Evolutionary conservation across 768 basidiomycete species (phyloP).

Genomic region (Zangia roseola): DNA sequence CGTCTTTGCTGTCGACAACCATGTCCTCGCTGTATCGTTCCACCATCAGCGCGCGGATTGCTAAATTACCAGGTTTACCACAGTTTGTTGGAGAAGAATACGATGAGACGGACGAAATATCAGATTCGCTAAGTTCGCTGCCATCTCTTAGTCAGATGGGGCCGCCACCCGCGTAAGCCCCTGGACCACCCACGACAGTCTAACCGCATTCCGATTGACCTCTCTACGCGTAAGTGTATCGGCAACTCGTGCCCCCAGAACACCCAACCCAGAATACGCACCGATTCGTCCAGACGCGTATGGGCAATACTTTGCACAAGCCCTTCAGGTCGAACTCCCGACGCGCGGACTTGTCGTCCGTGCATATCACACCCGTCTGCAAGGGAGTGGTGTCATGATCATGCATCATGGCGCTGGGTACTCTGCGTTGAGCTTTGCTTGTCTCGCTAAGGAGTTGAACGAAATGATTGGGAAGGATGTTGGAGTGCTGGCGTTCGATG

Average conservation of each 20-base stretch:
- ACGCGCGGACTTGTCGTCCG: constrained; percentile 63
- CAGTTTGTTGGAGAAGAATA: constrained; percentile 36
- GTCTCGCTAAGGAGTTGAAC: constrained; percentile 77
- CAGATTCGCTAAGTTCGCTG: constrained; percentile 59
- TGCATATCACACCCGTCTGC: constrained; percentile 80
- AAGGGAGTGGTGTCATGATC: constrained; percentile 65
- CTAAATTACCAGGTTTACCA: constrained; percentile 68
- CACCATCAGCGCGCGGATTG: constrained; percentile 69
- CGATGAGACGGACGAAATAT: constrained; percentile 48
- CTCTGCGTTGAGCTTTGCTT: constrained; percentile 86
- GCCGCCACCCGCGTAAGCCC: constrained; percentile 60
- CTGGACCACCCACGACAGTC: constrained; percentile 1
- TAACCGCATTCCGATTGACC: constrained; percentile 12
- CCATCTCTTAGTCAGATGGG: constrained; percentile 51
- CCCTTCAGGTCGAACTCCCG: constrained; percentile 72
- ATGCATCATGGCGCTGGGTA: constrained; percentile 97
- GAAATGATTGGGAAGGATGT: constrained; percentile 63
- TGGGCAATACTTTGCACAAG: constrained; percentile 71
- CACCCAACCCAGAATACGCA: constrained; percentile 60
- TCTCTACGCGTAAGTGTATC: constrained; percentile 27
- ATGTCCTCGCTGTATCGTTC: constrained; percentile 80
- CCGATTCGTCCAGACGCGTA: constrained; percentile 67
- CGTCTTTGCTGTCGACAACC: not conserved
- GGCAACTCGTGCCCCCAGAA: constrained; percentile 26
- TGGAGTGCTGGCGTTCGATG: constrained; percentile 82